Conservation (phyloP, 139 green algal genomes). For the Volvox reticuliferus region DNA sequence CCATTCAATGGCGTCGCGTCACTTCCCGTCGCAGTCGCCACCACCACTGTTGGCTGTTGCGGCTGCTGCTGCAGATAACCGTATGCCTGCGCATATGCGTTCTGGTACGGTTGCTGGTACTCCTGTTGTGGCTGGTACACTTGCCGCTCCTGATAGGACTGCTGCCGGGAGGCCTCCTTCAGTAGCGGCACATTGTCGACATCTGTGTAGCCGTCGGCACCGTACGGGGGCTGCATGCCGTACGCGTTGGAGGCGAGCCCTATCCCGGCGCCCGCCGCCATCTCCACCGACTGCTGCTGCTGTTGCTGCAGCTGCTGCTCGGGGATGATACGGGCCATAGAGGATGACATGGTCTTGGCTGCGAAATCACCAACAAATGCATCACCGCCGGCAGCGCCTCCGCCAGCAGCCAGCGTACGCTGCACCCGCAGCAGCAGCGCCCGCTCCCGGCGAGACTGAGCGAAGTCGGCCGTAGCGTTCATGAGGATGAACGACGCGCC, state of each 20-base stretch:
- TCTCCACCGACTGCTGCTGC: background rate
- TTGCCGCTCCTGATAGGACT: background rate
- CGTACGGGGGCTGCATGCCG: background rate
- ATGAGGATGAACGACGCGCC: conserved; percentile 39
- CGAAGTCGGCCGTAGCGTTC: conserved; percentile 27
- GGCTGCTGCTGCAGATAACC: background rate
- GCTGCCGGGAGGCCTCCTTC: background rate
- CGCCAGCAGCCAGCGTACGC: background rate
- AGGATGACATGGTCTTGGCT: background rate
- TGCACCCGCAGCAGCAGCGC: conserved; percentile 37
- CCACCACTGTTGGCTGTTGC: background rate
- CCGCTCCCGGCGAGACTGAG: background rate
- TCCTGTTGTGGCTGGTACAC: background rate
- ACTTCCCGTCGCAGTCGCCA: too few relatives aligned
- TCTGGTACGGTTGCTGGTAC: background rate
- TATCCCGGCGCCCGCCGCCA: background rate
- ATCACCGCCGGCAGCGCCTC: background rate
- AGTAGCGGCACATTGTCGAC: background rate
- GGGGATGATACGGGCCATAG: background rate
- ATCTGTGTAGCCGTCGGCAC: background rate
- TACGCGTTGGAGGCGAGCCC: background rate
- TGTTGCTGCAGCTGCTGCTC: background rate
- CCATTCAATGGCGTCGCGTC: too few relatives aligned
- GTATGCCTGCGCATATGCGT: background rate
- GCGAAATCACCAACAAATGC: background rate